These are phyloP conservation scores for Aspergillus pseudonomiae DNA, from an alignment of 2,329 filamentous ascomycete species.

Conservation along the genomic window DNA sequence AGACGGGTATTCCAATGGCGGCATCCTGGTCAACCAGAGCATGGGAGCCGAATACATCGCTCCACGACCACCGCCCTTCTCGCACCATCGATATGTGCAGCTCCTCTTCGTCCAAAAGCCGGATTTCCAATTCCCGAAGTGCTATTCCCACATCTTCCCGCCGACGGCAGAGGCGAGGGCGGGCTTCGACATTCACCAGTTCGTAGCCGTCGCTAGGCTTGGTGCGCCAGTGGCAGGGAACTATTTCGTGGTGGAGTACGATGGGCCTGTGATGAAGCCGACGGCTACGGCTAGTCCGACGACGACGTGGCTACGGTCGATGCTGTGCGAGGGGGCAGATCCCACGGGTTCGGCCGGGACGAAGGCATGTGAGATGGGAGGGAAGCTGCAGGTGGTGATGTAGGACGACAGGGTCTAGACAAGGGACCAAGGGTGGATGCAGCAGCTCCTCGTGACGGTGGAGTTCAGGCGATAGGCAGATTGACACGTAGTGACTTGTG, in stretches of 20 bases:
- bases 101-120: conserved; percentile 32
- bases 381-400: conserved; percentile 11
- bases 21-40: conserved; percentile 3
- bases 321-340: conserved; percentile 16
- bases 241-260: conserved; percentile 43
- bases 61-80: conserved; percentile 30
- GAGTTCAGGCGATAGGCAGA: background rate
- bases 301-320: conserved; percentile 24
- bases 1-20: background rate
- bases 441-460: background rate
- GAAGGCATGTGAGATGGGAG: conserved; percentile 15
- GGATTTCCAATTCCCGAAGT: conserved; percentile 32
- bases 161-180: conserved; percentile 25
- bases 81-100: conserved; percentile 36
- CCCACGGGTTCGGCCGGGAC: background rate
- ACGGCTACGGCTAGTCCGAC: conserved; percentile 16
- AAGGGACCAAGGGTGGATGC: background rate
- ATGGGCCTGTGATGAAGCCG: conserved; percentile 12
- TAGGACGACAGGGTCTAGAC: conserved; percentile 10
- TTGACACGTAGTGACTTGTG: background rate
- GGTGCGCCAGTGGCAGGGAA: conserved; percentile 38
- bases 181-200: conserved; percentile 40
- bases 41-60: conserved; percentile 30
- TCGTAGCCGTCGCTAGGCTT: conserved; percentile 37
- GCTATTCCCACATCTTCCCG: conserved; percentile 37